Percentiles rank a stretch among this genome's conserved stretches.
phyloP scores from a whole-genome alignment of 768 basidiomycete species.

The Leucosporidium scottii region DNA sequence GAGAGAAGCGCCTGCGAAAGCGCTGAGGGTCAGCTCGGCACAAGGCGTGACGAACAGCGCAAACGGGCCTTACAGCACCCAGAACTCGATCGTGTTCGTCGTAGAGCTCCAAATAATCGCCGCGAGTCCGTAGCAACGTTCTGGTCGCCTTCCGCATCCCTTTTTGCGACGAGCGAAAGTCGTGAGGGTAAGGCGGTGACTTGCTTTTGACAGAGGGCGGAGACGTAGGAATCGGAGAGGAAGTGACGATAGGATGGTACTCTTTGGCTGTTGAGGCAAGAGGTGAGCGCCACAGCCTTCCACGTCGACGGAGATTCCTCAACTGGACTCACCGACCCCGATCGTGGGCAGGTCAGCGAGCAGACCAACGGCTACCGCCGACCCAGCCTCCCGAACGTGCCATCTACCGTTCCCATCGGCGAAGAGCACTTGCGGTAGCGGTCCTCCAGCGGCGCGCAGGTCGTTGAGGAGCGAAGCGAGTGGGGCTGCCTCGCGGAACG shows the following conservation, averaged over 20 bases:
- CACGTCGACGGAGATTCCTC: too few relatives aligned
- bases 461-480: conserved; percentile 32
- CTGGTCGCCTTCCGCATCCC: conserved; percentile 24
- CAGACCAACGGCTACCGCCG: conserved; percentile 36
- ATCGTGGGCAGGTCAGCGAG: conserved; percentile 36
- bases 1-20: conserved; percentile 29
- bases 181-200: neutral
- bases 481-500: conserved; percentile 36
- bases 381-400: conserved; percentile 38
- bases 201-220: neutral
- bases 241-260: conserved; percentile 20
- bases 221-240: neutral
- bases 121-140: conserved; percentile 6
- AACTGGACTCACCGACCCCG: conserved; percentile 27
- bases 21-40: neutral
- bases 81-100: neutral
- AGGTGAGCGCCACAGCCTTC: neutral
- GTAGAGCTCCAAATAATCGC: conserved; percentile 27
- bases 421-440: conserved; percentile 37
- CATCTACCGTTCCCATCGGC: conserved; percentile 40
- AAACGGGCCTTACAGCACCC: conserved; percentile 1
- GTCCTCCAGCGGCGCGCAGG: conserved; percentile 11
- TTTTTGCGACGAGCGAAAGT: conserved; percentile 26
- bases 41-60: neutral
- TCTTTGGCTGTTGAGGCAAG: conserved; percentile 24